A percentile compares a stretch with the other conserved stretches of the same genome.
These are phyloP conservation scores for Debaryomyces fabryi DNA, from an alignment of 1,139 yeast genomes.

Conservation along the genomic window DNA sequence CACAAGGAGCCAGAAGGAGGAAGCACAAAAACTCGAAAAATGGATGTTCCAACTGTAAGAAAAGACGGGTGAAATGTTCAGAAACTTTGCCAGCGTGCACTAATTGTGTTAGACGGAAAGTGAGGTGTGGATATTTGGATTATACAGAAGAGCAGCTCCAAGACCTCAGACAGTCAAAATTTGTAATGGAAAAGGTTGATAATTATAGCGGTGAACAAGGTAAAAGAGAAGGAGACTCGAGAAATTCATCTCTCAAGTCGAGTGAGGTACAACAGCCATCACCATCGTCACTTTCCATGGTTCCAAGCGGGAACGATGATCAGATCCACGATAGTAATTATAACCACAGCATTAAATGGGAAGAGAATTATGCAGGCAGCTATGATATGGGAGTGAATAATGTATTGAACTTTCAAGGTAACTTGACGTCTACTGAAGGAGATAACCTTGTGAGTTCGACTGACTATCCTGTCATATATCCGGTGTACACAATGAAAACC, in stretches of 20 bases:
- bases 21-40: conserved; percentile 36
- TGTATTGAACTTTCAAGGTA: conserved; percentile 20
- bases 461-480: conserved; percentile 37
- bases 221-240: not conserved
- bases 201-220: not conserved
- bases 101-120: conserved; percentile 47
- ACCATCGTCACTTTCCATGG: not conserved
- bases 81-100: conserved; percentile 46
- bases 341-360: not conserved
- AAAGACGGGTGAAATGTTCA: conserved; percentile 46
- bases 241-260: not conserved
- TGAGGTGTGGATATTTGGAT: conserved; percentile 44
- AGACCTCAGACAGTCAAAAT: conserved; percentile 27
- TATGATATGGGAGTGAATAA: conserved; percentile 18
- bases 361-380: not conserved
- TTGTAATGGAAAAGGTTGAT: not conserved
- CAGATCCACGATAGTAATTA: not conserved
- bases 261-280: not conserved
- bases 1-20: conserved; percentile 22
- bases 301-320: not conserved
- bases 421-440: conserved; percentile 29
- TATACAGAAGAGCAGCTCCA: conserved; percentile 37
- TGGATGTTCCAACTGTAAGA: conserved; percentile 51
- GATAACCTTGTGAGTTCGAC: conserved; percentile 28
- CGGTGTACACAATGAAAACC: conserved; percentile 35